Percentiles rank a stretch among this genome's conserved stretches.
These are phyloP conservation scores for Nemania diffusa DNA, from an alignment of 2,329 filamentous ascomycete species.

Conservation along the genomic window DNA sequence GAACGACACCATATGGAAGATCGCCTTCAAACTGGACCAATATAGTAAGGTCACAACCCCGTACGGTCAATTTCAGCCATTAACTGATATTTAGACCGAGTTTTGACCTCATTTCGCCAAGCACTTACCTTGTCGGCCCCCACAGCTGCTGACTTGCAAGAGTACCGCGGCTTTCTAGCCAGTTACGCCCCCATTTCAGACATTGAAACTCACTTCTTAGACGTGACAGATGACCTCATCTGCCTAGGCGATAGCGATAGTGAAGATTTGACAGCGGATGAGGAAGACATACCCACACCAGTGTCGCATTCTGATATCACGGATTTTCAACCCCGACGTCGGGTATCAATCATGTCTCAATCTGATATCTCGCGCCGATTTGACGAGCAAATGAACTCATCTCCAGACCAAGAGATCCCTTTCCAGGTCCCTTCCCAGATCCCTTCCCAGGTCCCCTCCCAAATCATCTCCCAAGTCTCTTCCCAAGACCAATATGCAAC, in stretches of 20 bases:
- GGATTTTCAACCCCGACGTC: conserved; percentile 19
- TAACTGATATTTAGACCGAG: conserved; percentile 58
- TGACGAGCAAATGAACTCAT: conserved; percentile 26
- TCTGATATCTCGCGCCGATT: conserved; percentile 31
- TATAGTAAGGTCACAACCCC: conserved; percentile 64
- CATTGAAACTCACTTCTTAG: conserved; percentile 69
- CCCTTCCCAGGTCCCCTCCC: background rate
- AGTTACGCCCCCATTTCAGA: conserved; percentile 66
- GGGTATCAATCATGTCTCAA: conserved; percentile 29
- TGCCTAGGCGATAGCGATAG: conserved; percentile 49
- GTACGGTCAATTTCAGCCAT: background rate
- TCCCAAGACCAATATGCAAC: background rate
- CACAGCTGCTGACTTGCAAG: conserved; percentile 59
- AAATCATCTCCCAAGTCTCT: too few species aligned
- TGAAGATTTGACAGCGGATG: conserved; percentile 40
- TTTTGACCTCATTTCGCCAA: conserved; percentile 67
- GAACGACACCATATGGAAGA: conserved; percentile 68
- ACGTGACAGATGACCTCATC: conserved; percentile 65
- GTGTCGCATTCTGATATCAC: conserved; percentile 34
- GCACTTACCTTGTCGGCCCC: conserved; percentile 63
- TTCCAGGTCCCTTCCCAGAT: background rate
- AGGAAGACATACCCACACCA: conserved; percentile 38
- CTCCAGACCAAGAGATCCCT: conserved; percentile 5
- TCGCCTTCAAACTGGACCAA: conserved; percentile 73
- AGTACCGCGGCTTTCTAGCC: conserved; percentile 65